Base-by-base conservation (phyloP, 2,329 filamentous ascomycete genomes). In the Bisporella sp. region DNA sequence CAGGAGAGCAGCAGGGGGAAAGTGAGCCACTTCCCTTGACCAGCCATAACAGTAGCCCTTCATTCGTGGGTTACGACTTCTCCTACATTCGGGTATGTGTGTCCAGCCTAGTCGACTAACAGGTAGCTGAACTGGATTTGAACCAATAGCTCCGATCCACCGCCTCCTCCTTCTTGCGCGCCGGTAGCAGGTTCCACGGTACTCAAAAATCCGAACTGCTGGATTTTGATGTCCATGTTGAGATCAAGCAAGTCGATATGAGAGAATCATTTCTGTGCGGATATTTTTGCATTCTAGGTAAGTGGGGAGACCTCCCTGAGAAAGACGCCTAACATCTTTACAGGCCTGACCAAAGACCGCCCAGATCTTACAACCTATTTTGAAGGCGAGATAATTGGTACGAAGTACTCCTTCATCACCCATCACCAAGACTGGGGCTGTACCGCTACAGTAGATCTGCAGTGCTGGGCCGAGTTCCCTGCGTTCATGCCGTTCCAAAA, bases 351-450 rank as follows among this genome's bases (percentile, higher is more conserved):
- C 0, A 87, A 95, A 65, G 91, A 96, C 69, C 92, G 97, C 66
- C 92, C 92, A 9, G 96, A 90, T n/a, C 75, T 99, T 46, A 97
- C 91, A 6, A 99, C 93, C 1, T 99, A 95, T 67, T 99, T 99
- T 62, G 92, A 97, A 70, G 91, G 92, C 67, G 93, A 99, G 70
- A 95, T 99, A 49, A 96, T 99, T 58, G 93, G 93, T 45, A 85
- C 84, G 51, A 95, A 95, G 66, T 90, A 97, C 70, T 86, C 82
- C 13, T 97, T 99, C 72, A 79, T 86, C 56, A 99, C 93, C 39
- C 82, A 87, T 57, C 89, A 96, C 67, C 81, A 88, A 50, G 81
- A 83, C 61, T 99, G 93, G 93, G 93, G 92, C 48, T 91, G 90
- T 43, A 92, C 79, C 51, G 86, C 93, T 61, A 95, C 93, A 70